Base-by-base conservation (phyloP, 345 rosid genomes). In the Moringa oleifera region DNA sequence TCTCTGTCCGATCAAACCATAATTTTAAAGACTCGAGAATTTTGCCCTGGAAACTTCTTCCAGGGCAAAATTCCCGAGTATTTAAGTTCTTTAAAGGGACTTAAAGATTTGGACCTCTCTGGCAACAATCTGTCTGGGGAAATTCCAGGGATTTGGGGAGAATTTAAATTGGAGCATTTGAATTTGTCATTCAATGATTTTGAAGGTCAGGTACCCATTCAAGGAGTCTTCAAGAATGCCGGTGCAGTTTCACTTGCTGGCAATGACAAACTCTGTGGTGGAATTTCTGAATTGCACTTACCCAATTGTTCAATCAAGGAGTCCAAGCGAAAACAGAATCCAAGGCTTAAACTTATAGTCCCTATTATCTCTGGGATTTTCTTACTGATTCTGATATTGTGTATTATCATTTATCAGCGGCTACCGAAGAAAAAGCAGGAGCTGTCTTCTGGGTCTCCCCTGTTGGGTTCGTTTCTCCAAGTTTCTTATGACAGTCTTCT, bases 161-260 rank as follows among this genome's bases (percentile, higher is more conserved):
- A 18, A 28, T 23, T 50, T 74, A 8, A 20, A 24, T 21, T 65
- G 22, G 19, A 20, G 25, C 24, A 3, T 22, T 59, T 73, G 13
- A 60, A 73, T 60, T 68, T 68, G 9, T 68, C 77, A 5, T 51
- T 20, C 16, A 73, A 73, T 18, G 50, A 64, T 6, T 70, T 73
- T 15, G 55, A 25, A 2, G 71, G 73, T 6, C 60, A 60, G 12
- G 53, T 74, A 18, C 45, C 78, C 23, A 31, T 0, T 7, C 64
- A 74, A 31, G 70, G 70, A 13, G 22, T 61, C 5, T 68, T 68
- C 12, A 63, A 66, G 56, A 69, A 68, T 41, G 58, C 25, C 13
- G 59, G 41, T 47, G 63, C 31, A 0, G 0, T 64, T 69, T 73
- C 67, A 0, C 4, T 73, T 13, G 0, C 17, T 0, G 73, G 77